Base-by-base conservation (phyloP, 768 basidiomycete genomes). In the Trametes gibbosa region DNA sequence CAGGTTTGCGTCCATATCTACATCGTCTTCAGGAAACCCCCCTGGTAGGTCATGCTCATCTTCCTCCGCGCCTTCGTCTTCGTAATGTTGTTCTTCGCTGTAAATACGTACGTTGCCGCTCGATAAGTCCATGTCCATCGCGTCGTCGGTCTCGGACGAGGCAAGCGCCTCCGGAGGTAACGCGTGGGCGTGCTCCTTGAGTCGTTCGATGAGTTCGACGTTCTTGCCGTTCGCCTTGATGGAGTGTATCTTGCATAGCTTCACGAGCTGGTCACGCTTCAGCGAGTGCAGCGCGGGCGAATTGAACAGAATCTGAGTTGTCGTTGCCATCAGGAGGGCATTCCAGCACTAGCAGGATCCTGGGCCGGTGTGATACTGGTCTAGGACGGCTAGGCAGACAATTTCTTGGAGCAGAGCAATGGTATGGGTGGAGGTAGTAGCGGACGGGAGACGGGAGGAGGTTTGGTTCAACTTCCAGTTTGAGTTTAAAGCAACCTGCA, bases 191-290 rank as follows among this genome's bases (percentile, higher is more conserved):
- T 89, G 88, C 53, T 79, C 72, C 72, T 84, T 84, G 37, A 94
- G 78, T 50, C 82, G 81, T 37, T 84, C 77, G 62, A 94, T 80
- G 58, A 94, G 78, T 5, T 92, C 89, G 3, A 74, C 70, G 65
- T 87, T 93, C 80, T 92, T 93, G 19, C 92, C 91, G 17, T 80
- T 79, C 0, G 88, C 90, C 72, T 90, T 92, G 68, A 94, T 77
- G 0, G 83, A 78, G 69, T 94, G 89, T 29, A 86, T 81, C 72
- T 92, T 92, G 83, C 91, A 94, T 50, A 94, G 79, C 62, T 89
- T 90, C 53, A 90, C 80, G 42, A 93, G 87, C 68, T 94, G 91
- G 46, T 89, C 85, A 49, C 92, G 87, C 69, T 90, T 92, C 42
- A 94, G 81, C 21, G 90, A 87, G 68, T 91, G 84, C 27, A 94